Evolutionary conservation across 441 rosid genomes (phyloP).

Genomic region (Aleurites moluccanus): DNA sequence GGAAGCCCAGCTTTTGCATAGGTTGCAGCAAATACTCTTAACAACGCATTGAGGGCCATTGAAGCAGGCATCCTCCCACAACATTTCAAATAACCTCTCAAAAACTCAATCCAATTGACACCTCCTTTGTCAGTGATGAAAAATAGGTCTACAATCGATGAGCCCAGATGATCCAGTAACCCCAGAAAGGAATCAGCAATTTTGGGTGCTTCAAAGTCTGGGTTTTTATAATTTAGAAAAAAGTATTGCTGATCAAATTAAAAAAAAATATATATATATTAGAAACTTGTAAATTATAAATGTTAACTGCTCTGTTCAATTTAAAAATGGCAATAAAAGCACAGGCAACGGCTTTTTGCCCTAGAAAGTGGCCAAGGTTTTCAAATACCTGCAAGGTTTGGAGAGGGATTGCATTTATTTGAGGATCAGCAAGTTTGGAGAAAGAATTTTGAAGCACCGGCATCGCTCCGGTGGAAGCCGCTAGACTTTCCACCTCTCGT

Average conservation of each 20-base stretch:
- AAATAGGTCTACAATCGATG: conserved; percentile 60
- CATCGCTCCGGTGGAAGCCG: conserved; percentile 74
- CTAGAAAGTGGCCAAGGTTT: background rate
- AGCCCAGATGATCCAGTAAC: conserved; percentile 55
- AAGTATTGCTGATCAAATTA: conserved; percentile 57
- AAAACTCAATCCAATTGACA: conserved; percentile 68
- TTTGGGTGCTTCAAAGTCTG: conserved; percentile 40
- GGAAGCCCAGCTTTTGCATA: conserved; percentile 45
- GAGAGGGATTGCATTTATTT: background rate
- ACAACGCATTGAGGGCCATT: conserved; percentile 45
- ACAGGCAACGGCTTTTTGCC: background rate
- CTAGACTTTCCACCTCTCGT: conserved; percentile 67
- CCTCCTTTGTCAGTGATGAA: conserved; percentile 55
- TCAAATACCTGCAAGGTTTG: background rate
- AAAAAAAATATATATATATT: background rate
- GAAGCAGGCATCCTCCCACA: conserved; percentile 81
- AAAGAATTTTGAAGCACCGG: conserved; percentile 64
- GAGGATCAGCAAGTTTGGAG: conserved; percentile 43
- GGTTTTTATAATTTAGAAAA: conserved; percentile 38
- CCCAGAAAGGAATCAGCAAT: conserved; percentile 44
- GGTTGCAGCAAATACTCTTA: conserved; percentile 50
- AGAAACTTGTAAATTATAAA: background rate
- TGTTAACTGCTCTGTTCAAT: background rate
- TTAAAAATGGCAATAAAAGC: background rate
- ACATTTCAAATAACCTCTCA: conserved; percentile 68